Conservation (phyloP, 768 basidiomycete species). For the Pisolithus marmoratus region DNA sequence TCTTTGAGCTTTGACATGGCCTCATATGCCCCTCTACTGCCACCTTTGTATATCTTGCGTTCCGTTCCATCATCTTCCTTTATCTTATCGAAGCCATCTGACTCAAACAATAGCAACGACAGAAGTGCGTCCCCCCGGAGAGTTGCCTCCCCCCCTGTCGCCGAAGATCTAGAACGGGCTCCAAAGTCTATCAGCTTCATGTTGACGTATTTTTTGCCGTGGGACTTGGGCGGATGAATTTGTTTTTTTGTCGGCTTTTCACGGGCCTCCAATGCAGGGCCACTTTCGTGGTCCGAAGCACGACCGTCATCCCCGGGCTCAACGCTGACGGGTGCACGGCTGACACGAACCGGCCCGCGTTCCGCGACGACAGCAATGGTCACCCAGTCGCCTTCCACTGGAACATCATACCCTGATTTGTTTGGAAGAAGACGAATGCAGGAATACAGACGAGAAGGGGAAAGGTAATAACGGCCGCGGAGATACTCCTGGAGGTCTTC, state of each 20-base stretch:
- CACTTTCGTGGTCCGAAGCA: slow-evolving; percentile 27
- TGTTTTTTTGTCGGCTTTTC: slow-evolving; percentile 12
- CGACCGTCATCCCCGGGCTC: slow-evolving; percentile 40
- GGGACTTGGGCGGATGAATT: slow-evolving; percentile 30
- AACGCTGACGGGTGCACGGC: slow-evolving; percentile 54
- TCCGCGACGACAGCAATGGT: slow-evolving; percentile 96
- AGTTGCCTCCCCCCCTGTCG: slow-evolving; percentile 48
- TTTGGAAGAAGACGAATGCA: slow-evolving; percentile 70
- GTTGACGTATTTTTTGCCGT: slow-evolving; percentile 79
- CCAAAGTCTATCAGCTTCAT: slow-evolving; percentile 83
- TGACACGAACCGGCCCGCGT: slow-evolving; percentile 72
- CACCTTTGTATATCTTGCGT: slow-evolving; percentile 74
- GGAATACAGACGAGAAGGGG: slow-evolving; percentile 87
- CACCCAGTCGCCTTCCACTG: slow-evolving; percentile 90
- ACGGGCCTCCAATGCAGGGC: slow-evolving; percentile 3
- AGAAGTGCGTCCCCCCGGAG: slow-evolving; percentile 81
- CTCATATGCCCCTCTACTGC: slow-evolving; percentile 91
- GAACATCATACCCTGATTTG: slow-evolving; percentile 85
- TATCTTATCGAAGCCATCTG: slow-evolving; percentile 62
- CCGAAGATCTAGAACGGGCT: slow-evolving; percentile 49
- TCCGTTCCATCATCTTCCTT: slow-evolving; percentile 45
- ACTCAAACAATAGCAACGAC: slow-evolving; percentile 82
- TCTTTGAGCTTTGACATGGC: slow-evolving; percentile 77
- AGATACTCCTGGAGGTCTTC: slow-evolving; percentile 78
- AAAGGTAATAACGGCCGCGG: slow-evolving; percentile 77